Base-by-base conservation (phyloP, 352 stramenopile genomes). In the Peronospora destructor region DNA sequence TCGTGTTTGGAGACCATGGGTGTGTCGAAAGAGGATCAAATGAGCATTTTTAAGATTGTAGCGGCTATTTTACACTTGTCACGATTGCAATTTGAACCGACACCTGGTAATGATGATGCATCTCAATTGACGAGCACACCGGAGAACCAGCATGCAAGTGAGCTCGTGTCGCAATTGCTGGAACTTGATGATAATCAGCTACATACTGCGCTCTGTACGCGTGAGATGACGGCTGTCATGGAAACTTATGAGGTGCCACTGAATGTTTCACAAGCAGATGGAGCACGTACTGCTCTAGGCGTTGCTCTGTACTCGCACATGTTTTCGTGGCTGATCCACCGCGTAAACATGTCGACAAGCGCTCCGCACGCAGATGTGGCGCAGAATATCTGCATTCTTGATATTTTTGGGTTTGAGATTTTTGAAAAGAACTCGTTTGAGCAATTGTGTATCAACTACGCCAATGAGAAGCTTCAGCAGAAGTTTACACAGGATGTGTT, bases 371-470 rank as follows among this genome's bases (percentile, higher is more conserved):
- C 58, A 2, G 53, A 75, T 21, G 72, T 88, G 17, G 59, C 60
- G 25, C 78, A 85, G 61, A 87, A 89, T 57, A 86, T 87, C 53
- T 86, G 88, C 61, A 92, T 98, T 38, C 60, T 98, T 17, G 95
- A 98, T 79, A 98, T 98, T 60, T 98, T 98, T 75, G 95, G 95
- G 5, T 98, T 98, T 71, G 95, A 98, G 68, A 97, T 95, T 29
- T 98, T 98, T 50, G 81, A 96, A 42, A 84, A 82, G 48, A 98
- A 98, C 70, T 97, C 85, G 37, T 98, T 98, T 64, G 93, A 98
- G 61, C 91, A 97, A 55, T 54, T 97, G 16, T 97, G 91, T 45
- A 98, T 98, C 66, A 98, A 98, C 65, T 97, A 97, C 64, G 93
- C 89, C 37, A 98, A 98, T 59, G 91, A 98, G 59, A 91, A 93